Evolutionary conservation across 2,329 filamentous ascomycete species (phyloP).

Genomic region (Cadophora malorum): DNA sequence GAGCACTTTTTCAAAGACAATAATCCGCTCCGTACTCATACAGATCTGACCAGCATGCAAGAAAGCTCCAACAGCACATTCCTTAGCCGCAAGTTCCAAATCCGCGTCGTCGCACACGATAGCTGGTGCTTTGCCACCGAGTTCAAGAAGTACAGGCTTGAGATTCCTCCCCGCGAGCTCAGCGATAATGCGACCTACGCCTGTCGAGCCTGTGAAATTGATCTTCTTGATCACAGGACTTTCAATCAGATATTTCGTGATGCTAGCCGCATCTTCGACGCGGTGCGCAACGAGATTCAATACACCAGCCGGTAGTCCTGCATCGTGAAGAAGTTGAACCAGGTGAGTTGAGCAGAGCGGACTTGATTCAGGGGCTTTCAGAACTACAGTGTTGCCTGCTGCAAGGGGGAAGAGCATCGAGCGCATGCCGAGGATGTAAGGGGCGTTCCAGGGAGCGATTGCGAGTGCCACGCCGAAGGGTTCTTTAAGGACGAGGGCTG

Average conservation of each 20-base stretch:
- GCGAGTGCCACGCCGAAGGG: constrained; percentile 80
- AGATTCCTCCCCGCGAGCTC: constrained; percentile 72
- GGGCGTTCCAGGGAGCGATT: constrained; percentile 78
- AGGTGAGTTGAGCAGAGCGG: constrained; percentile 70
- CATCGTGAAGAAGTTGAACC: constrained; percentile 69
- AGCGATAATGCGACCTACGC: constrained; percentile 75
- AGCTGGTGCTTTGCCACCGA: constrained; percentile 82
- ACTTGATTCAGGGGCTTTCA: constrained; percentile 74
- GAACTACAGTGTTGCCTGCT: constrained; percentile 75
- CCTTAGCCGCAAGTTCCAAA: constrained; percentile 70
- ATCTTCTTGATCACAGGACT: constrained; percentile 75
- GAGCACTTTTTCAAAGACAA: constrained; percentile 58
- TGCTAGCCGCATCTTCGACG: constrained; percentile 67
- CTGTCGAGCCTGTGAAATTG: constrained; percentile 84
- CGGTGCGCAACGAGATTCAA: constrained; percentile 75
- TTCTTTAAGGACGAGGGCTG: constrained; percentile 73
- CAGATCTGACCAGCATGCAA: constrained; percentile 81
- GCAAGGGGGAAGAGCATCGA: constrained; percentile 71
- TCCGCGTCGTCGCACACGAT: constrained; percentile 84
- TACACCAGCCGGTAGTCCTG: constrained; percentile 76
- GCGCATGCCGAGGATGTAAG: constrained; percentile 60
- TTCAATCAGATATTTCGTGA: constrained; percentile 73
- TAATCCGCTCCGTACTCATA: constrained; percentile 81
- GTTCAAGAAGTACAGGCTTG: constrained; percentile 81
- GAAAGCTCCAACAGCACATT: constrained; percentile 74